Base-by-base conservation (phyloP, 2,329 filamentous ascomycete species). In the Mariannaea sp. region DNA sequence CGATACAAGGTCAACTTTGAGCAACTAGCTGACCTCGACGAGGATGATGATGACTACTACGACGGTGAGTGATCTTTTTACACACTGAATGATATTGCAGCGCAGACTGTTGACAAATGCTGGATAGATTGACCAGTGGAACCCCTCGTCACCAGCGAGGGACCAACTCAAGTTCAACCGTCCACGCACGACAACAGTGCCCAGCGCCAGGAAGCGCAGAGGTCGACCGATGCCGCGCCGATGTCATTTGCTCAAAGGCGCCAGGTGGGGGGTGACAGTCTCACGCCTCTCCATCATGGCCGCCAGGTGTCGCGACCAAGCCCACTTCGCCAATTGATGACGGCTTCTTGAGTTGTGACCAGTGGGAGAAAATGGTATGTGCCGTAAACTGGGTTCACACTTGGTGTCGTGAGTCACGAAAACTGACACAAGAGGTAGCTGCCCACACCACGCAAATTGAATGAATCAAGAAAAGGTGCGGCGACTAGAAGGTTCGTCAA, bases 1-100 rank as follows among this genome's bases (percentile, higher is more conserved):
- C 92, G 94, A 67, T 99, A 99, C 86, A 97, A 97, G 82, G 91
- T 99, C 82, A 99, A 99, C 82, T 99, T 99, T 79, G 95, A 99
- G 79, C 95, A 99, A 77, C 84, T 99, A 75, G 89, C 88, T 75
- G 94, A 97, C 74, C 82, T 89, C 70, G 92, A 96, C 74, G 89
- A 94, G 73, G 89, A 92, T 76, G 93, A 97, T 73, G 93, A 93
- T 77, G 93, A 93, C 77, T 97, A 96, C 80, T 97, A 96, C 79
- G 82, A 84, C 75, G 81, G 80, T 79, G 66, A 68, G 72, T 60
- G 32, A 19, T 36, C 16, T 5, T 8, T 2, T n/a, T 14, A 20
- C 39, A 12, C 9, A 7, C 12, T 3, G 8, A 30, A 19, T 17
- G 29, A 56, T n/a, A n/a, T n/a, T n/a, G 16, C 8, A 16, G 13